These are phyloP conservation scores for Auricularia heimuer DNA, from an alignment of 768 basidiomycete species.

Conservation along the genomic window DNA sequence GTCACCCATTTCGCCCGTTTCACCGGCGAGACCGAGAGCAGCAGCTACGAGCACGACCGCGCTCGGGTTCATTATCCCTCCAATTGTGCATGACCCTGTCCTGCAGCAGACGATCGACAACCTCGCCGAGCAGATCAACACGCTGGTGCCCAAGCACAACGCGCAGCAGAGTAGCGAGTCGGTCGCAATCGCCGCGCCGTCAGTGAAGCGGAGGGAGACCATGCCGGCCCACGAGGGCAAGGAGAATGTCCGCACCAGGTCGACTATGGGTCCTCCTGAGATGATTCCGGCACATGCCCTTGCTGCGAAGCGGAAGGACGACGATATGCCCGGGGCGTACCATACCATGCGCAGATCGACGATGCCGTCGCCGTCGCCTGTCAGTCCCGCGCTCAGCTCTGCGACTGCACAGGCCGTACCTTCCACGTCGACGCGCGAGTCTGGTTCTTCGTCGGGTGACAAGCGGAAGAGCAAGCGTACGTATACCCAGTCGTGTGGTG, in stretches of 20 bases:
- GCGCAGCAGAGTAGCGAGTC: neutral
- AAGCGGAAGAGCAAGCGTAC: constrained; percentile 43
- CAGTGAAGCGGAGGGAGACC: neutral
- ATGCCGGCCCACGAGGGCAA: constrained; percentile 19
- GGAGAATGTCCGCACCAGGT: constrained; percentile 24
- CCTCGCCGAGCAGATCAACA: constrained; percentile 37
- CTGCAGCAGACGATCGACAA: constrained; percentile 35
- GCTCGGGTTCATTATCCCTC: constrained; percentile 26
- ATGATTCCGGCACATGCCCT: neutral
- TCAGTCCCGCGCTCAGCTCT: neutral
- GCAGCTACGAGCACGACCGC: neutral
- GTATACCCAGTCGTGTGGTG: constrained; percentile 14
- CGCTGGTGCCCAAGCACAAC: constrained; percentile 16
- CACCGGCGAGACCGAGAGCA: neutral
- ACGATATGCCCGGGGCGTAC: constrained; percentile 3
- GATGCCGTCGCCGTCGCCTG: neutral
- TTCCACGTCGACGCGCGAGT: constrained; percentile 23
- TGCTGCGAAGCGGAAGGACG: neutral
- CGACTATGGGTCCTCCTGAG: neutral
- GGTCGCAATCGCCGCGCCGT: neutral
- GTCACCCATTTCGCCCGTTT: neutral
- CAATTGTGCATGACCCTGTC: constrained; percentile 30
- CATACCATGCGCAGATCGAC: neutral
- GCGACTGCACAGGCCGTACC: neutral
- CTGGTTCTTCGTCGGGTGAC: constrained; percentile 13